Percentiles rank a stretch among this genome's conserved stretches.
phyloP scores from a whole-genome alignment of 2,329 filamentous ascomycete species.

The Ceratocystis eucalypticola region DNA sequence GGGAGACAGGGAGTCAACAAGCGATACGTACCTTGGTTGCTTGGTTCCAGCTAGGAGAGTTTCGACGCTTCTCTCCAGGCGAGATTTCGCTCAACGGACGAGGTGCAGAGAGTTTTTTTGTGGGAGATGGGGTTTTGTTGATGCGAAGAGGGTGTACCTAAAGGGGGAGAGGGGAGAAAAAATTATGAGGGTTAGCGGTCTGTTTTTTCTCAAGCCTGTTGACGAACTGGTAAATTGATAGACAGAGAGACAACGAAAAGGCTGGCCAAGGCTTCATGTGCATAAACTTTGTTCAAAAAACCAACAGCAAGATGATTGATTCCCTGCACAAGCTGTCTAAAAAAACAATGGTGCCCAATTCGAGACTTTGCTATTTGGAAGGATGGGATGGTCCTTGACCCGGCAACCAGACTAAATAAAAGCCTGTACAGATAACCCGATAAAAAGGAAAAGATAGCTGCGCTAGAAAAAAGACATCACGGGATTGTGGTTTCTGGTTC shows the following conservation, averaged over 20 bases:
- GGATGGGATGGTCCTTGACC: not conserved
- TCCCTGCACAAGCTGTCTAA: slow-evolving; percentile 5
- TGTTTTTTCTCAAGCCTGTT: slow-evolving; percentile 5
- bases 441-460: not conserved
- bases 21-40: slow-evolving; percentile 47
- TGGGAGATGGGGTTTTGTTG: slow-evolving; percentile 47
- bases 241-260: not conserved
- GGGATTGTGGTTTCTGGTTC: not conserved
- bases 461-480: not conserved
- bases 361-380: not conserved
- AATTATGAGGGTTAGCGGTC: not conserved
- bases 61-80: slow-evolving; percentile 70
- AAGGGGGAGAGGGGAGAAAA: slow-evolving; percentile 20
- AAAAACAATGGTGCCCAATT: slow-evolving; percentile 3
- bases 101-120: slow-evolving; percentile 27
- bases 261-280: slow-evolving; percentile 1
- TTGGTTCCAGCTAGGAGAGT: slow-evolving; percentile 85
- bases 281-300: not conserved
- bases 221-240: not conserved
- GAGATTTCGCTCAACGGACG: slow-evolving; percentile 82
- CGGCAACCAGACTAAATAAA: not conserved
- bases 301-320: not conserved
- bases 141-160: slow-evolving; percentile 69
- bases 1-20: slow-evolving; percentile 16
- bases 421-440: not conserved